Evolutionary conservation across 306 rosid species (phyloP).

Genomic region (Ormosia semicastrata): DNA sequence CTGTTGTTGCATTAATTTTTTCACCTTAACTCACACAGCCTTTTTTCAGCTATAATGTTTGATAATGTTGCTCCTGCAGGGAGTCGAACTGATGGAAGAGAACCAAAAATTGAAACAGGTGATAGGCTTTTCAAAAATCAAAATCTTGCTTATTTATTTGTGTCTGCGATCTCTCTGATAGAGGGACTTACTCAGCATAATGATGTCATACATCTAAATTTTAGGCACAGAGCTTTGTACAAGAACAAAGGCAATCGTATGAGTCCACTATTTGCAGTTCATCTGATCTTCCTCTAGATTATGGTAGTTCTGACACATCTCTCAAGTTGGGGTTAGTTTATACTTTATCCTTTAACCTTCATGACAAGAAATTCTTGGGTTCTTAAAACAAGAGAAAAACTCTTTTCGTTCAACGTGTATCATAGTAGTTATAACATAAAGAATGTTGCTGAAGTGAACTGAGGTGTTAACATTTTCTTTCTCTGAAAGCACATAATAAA

Average conservation of each 20-base stretch:
- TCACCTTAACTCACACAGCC: background rate
- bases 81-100: constrained; percentile 22
- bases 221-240: constrained; percentile 13
- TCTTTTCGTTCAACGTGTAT: too few relatives aligned
- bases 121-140: background rate
- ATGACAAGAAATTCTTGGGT: too few relatives aligned
- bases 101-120: constrained; percentile 33
- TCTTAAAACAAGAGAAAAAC: too few relatives aligned
- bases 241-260: constrained; percentile 26
- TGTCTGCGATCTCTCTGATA: background rate
- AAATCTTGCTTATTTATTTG: background rate
- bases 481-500: too few relatives aligned
- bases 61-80: constrained; percentile 16
- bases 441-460: too few relatives aligned
- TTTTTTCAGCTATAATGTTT: background rate
- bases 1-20: background rate
- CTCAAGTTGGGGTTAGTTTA: constrained; percentile 40
- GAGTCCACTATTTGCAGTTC: constrained; percentile 27
- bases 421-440: too few relatives aligned
- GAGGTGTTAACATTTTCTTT: too few relatives aligned
- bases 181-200: background rate
- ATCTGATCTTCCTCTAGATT: constrained; percentile 27
- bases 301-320: constrained; percentile 20
- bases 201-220: background rate
- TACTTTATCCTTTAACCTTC: too few relatives aligned